Evolutionary conservation across 2,329 filamentous ascomycete genomes (phyloP).

Genomic region (Trichoderma sp.): DNA sequence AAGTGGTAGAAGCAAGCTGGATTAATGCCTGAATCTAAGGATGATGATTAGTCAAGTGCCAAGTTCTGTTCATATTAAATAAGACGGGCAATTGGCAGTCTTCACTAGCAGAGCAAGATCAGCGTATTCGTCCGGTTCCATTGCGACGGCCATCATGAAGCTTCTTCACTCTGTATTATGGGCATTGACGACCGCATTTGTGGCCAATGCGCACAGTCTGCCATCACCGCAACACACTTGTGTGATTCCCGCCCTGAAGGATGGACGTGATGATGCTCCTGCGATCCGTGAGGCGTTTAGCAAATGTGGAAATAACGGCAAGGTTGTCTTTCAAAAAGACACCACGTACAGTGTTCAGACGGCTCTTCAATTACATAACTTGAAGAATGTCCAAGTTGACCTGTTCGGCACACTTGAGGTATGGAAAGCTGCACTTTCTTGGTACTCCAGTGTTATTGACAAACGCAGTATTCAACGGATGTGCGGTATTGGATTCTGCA

Average conservation of each 20-base stretch:
- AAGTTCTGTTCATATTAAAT: background rate
- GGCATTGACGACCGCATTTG: background rate
- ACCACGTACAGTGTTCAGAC: constrained; percentile 6
- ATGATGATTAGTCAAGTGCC: background rate
- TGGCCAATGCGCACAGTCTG: background rate
- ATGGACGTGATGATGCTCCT: constrained; percentile 4
- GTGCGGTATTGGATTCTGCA: constrained; percentile 8
- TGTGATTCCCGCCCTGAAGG: background rate
- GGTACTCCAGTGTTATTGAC: background rate
- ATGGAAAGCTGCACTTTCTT: background rate
- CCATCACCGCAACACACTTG: background rate
- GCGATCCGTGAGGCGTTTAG: background rate
- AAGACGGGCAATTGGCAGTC: background rate
- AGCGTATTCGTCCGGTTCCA: background rate
- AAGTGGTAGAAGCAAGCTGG: background rate
- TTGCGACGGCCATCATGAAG: background rate
- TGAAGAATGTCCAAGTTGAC: background rate
- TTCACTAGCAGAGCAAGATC: background rate
- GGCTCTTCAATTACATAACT: background rate
- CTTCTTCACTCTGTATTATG: background rate
- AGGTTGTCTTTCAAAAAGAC: background rate
- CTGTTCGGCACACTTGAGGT: constrained; percentile 4
- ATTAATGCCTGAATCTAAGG: background rate
- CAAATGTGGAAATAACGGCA: constrained; percentile 3
- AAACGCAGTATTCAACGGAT: background rate